Percentiles rank a stretch among this genome's conserved stretches.
phyloP scores from a whole-genome alignment of 495 filamentous ascomycete genomes.

The Amphirosellinia nigrospora region DNA sequence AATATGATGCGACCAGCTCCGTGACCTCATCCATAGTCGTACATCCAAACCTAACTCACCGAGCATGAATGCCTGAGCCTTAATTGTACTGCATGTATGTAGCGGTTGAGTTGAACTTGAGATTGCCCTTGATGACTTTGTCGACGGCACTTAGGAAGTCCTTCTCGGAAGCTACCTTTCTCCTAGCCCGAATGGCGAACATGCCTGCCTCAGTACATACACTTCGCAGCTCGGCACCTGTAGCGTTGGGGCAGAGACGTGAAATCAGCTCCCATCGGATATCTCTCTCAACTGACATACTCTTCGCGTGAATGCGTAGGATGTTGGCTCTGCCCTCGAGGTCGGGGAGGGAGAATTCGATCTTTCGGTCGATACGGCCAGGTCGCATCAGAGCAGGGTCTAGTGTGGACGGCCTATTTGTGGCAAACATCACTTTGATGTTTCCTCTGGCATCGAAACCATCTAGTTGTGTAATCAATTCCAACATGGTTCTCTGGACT shows the following conservation, averaged over 20 bases:
- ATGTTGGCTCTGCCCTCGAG: slow-evolving; percentile 97
- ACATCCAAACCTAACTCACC: slow-evolving; percentile 20
- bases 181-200: slow-evolving; percentile 95
- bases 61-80: slow-evolving; percentile 48
- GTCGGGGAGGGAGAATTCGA: slow-evolving; percentile 96
- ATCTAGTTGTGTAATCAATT: slow-evolving; percentile 96
- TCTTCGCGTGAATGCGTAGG: slow-evolving; percentile 97
- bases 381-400: slow-evolving; percentile 97
- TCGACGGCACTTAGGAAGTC: slow-evolving; percentile 97
- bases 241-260: slow-evolving; percentile 94
- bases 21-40: slow-evolving; percentile 29
- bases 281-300: slow-evolving; percentile 98
- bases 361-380: slow-evolving; percentile 97
- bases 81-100: slow-evolving; percentile 99
- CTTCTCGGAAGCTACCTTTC: slow-evolving; percentile 99
- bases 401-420: slow-evolving; percentile 93
- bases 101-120: slow-evolving; percentile 99
- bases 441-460: slow-evolving; percentile 97
- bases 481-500: slow-evolving; percentile 99
- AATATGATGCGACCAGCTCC: not conserved
- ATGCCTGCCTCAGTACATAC: slow-evolving; percentile 99
- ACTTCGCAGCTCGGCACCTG: slow-evolving; percentile 90
- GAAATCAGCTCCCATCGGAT: slow-evolving; percentile 99
- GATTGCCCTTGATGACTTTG: slow-evolving; percentile 99
- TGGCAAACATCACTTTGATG: slow-evolving; percentile 99